Percentiles rank a stretch among this genome's conserved stretches.
Conservation (phyloP, 176 grass and related monocot genomes). For the Carex myosuroides region DNA sequence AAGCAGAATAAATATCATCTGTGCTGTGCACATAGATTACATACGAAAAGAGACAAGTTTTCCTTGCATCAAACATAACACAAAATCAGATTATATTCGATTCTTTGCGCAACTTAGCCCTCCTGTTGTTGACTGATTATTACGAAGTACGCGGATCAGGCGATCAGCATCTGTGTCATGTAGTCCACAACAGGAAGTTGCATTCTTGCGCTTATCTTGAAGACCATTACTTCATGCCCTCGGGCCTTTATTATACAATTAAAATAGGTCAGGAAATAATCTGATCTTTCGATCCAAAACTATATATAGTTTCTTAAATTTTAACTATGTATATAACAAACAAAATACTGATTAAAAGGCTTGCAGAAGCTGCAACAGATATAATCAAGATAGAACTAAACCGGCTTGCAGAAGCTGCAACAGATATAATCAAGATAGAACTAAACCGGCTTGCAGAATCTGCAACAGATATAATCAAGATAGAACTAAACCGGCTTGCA, state of each 20-base stretch:
- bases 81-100: background rate
- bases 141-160: background rate
- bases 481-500: background rate
- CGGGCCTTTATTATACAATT: conserved; percentile 4
- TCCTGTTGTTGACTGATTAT: background rate
- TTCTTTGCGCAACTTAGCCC: background rate
- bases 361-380: background rate
- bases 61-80: background rate
- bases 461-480: background rate
- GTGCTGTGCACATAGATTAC: background rate
- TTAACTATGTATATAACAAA: background rate
- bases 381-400: background rate
- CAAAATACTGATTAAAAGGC: background rate
- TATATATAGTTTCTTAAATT: background rate
- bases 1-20: background rate
- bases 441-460: background rate
- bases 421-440: background rate
- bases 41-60: background rate
- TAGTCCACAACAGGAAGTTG: background rate
- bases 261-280: background rate
- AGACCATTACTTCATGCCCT: background rate
- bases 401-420: background rate
- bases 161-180: background rate
- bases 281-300: background rate
- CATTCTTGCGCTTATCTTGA: background rate